phyloP scores from a whole-genome alignment of 2,329 filamentous ascomycete species.

The Fusarium sp. region DNA sequence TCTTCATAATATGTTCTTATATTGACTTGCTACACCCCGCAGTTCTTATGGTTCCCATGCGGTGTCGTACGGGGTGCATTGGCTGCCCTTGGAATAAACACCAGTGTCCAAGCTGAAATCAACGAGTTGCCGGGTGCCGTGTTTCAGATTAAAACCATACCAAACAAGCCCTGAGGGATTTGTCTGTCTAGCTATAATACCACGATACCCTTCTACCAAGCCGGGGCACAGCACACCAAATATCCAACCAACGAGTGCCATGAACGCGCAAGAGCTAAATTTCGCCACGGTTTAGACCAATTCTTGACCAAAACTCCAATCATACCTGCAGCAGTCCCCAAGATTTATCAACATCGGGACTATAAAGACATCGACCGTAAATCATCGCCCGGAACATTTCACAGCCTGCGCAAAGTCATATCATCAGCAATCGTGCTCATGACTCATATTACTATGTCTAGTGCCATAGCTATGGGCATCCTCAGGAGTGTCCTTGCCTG shows the following conservation, averaged over 20 bases:
- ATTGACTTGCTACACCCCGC: constrained; percentile 9
- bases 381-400: constrained; percentile 40
- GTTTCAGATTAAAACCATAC: constrained; percentile 93
- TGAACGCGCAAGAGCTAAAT: constrained; percentile 36
- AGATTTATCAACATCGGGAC: constrained; percentile 15
- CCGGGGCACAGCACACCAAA: constrained; percentile 28
- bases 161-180: constrained; percentile 61
- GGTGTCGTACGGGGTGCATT: constrained; percentile 92
- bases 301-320: constrained; percentile 37
- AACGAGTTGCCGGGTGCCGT: constrained; percentile 87
- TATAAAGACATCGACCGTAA: constrained; percentile 32
- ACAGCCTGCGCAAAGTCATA: constrained; percentile 51
- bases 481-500: constrained; percentile 42
- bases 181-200: constrained; percentile 29
- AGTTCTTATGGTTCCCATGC: constrained; percentile 97
- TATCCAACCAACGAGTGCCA: constrained; percentile 24
- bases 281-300: constrained; percentile 23
- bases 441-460: constrained; percentile 51
- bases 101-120: constrained; percentile 91
- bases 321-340: constrained; percentile 36
- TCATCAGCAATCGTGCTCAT: constrained; percentile 51
- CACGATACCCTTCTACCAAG: constrained; percentile 41
- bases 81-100: constrained; percentile 89
- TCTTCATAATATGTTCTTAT: not conserved
- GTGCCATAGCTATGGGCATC: constrained; percentile 48